phyloP scores from a whole-genome alignment of 2,329 filamentous ascomycete genomes.

The Mycocentrospora acerina region DNA sequence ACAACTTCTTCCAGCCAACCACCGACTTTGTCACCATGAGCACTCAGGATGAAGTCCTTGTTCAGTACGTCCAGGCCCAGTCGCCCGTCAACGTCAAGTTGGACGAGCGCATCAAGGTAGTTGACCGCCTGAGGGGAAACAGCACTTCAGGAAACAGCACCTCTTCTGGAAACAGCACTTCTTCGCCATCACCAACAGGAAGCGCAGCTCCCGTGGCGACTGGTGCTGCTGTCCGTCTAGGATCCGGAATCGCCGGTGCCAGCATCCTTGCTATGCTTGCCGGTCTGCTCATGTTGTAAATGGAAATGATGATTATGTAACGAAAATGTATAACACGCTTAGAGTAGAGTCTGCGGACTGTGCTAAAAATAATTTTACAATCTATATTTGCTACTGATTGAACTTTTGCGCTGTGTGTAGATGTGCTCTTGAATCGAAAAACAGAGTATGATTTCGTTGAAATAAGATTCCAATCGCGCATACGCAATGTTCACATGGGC shows the following conservation, averaged over 20 bases:
- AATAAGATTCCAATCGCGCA: too few species aligned
- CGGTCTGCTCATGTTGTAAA: conserved; percentile 15
- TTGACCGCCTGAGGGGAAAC: conserved; percentile 21
- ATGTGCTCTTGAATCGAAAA: too few species aligned
- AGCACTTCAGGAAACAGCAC: conserved; percentile 16
- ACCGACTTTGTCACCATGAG: conserved; percentile 53
- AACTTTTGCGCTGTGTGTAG: too few species aligned
- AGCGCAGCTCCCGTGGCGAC: conserved; percentile 8
- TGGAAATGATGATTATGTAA: not conserved
- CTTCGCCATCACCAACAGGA: conserved; percentile 11
- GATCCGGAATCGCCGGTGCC: conserved; percentile 7
- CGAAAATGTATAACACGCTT: not conserved
- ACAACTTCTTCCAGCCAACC: conserved; percentile 57
- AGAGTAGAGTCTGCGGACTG: too few species aligned
- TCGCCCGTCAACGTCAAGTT: conserved; percentile 55
- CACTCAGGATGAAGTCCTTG: conserved; percentile 57
- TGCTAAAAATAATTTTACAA: too few species aligned
- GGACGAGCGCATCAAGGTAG: conserved; percentile 49
- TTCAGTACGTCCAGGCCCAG: conserved; percentile 51
- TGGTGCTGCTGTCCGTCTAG: conserved; percentile 12
- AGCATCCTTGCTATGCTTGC: conserved; percentile 12
- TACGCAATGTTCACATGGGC: too few species aligned
- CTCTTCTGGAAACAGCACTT: conserved; percentile 12
- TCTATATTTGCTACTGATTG: too few species aligned
- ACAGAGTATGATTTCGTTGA: too few species aligned